Evolutionary conservation across 495 filamentous ascomycete species (phyloP).

Genomic region (Aspergillus bertholletiae): DNA sequence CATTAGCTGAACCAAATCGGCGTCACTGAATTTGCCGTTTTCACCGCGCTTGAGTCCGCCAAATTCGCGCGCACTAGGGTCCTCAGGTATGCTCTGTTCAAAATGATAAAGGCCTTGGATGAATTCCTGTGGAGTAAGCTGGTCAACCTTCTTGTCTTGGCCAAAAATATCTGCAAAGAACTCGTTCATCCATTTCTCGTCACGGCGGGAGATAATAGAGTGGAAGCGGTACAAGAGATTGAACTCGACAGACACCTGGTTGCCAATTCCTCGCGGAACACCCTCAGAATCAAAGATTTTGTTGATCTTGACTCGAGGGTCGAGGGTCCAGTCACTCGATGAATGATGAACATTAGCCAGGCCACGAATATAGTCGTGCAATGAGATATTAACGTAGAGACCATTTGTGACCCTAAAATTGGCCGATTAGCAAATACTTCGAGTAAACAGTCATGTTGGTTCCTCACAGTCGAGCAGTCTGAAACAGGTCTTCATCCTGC

Average conservation of each 20-base stretch:
- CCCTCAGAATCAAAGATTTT: slow-evolving; percentile 12
- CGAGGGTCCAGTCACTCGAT: slow-evolving; percentile 24
- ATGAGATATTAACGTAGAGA: slow-evolving; percentile 22
- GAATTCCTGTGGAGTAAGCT: slow-evolving; percentile 49
- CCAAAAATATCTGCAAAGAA: slow-evolving; percentile 31
- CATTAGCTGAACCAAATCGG: slow-evolving; percentile 13
- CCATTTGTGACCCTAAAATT: slow-evolving; percentile 25
- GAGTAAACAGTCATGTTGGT: not conserved
- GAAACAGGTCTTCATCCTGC: slow-evolving; percentile 37
- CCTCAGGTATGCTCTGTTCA: slow-evolving; percentile 24
- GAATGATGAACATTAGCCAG: slow-evolving; percentile 16
- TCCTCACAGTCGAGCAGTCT: slow-evolving; percentile 33
- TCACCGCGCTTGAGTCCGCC: slow-evolving; percentile 4
- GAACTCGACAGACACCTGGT: slow-evolving; percentile 49
- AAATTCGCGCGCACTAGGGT: slow-evolving; percentile 22
- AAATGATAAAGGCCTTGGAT: slow-evolving; percentile 49
- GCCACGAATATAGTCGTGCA: slow-evolving; percentile 26
- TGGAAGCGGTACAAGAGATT: slow-evolving; percentile 54
- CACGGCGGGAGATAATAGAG: slow-evolving; percentile 34
- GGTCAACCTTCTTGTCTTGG: slow-evolving; percentile 26
- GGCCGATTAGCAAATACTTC: not conserved
- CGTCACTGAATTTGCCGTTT: slow-evolving; percentile 13
- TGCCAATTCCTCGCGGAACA: slow-evolving; percentile 34
- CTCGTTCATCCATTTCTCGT: slow-evolving; percentile 43
- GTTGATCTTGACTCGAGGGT: slow-evolving; percentile 17